A percentile compares a stretch with the other conserved stretches of the same genome.
These are phyloP conservation scores for Scutellaria minor DNA, from an alignment of 257 asterid species.

Conservation along the genomic window DNA sequence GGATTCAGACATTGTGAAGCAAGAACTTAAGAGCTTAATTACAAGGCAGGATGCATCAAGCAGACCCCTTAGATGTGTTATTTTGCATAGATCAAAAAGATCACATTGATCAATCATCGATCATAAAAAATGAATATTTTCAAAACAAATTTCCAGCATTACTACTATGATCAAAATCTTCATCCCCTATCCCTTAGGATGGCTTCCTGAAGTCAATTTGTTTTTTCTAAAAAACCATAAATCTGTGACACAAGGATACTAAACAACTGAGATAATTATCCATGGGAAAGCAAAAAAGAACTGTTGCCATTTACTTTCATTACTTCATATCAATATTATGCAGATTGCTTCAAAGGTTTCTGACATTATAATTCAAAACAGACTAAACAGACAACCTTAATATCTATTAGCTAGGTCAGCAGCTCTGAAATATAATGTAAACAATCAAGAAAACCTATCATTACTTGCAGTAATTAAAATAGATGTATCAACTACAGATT, in stretches of 20 bases:
- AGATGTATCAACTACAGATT: background rate
- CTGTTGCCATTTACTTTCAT: conserved; percentile 2
- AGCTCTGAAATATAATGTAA: background rate
- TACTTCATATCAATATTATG: conserved; percentile 4
- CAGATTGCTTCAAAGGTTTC: background rate
- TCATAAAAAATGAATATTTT: background rate
- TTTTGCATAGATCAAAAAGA: background rate
- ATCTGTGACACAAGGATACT: background rate
- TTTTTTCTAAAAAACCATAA: conserved; percentile 5
- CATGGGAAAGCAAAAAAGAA: background rate
- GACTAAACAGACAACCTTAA: conserved; percentile 1
- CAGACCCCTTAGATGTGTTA: conserved; percentile 10
- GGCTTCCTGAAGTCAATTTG: background rate
- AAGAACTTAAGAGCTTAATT: conserved; percentile 22
- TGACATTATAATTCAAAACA: background rate
- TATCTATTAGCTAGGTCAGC: background rate
- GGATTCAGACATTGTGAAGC: conserved; percentile 33
- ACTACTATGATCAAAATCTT: background rate
- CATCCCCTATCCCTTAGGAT: conserved; percentile 7
- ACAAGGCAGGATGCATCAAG: conserved; percentile 6
- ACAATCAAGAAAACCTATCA: background rate
- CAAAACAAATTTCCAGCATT: conserved; percentile 18
- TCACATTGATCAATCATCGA: conserved; percentile 6
- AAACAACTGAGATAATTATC: background rate
- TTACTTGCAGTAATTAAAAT: background rate